phyloP scores from a whole-genome alignment of 495 filamentous ascomycete species.

The Staphylotrichum tortipilum region DNA sequence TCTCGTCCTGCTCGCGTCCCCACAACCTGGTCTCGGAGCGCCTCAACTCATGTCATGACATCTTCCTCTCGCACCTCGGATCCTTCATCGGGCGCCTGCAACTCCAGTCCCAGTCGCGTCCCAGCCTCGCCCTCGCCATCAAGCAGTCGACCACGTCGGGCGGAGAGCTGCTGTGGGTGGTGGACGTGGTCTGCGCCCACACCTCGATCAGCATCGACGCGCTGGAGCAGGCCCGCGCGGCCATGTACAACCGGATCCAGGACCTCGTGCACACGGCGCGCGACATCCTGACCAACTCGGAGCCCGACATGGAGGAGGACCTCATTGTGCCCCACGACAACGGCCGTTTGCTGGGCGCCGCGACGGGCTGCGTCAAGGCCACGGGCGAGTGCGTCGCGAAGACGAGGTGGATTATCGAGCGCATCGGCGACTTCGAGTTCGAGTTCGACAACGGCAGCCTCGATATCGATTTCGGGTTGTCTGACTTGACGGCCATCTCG shows the following conservation, averaged over 20 bases:
- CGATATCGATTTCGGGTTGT: conserved; percentile 42
- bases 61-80: conserved; percentile 77
- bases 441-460: conserved; percentile 42
- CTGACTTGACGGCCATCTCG: conserved; percentile 27
- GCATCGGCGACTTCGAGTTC: conserved; percentile 90
- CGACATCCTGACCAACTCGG: conserved; percentile 59
- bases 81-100: conserved; percentile 88
- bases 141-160: conserved; percentile 77
- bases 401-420: conserved; percentile 75
- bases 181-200: conserved; percentile 78
- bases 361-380: conserved; percentile 81
- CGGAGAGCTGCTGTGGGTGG: conserved; percentile 61
- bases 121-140: conserved; percentile 60
- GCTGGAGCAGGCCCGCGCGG: conserved; percentile 60
- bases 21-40: conserved; percentile 51
- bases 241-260: conserved; percentile 71
- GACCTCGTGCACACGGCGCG: conserved; percentile 72
- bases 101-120: conserved; percentile 77
- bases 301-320: conserved; percentile 55
- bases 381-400: conserved; percentile 86
- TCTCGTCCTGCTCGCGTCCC: conserved; percentile 31
- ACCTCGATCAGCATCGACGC: conserved; percentile 55
- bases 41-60: conserved; percentile 69
- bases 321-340: conserved; percentile 76
- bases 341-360: conserved; percentile 65